Conservation (phyloP, 2,329 filamentous ascomycete species). For the Penicillium sp. region DNA sequence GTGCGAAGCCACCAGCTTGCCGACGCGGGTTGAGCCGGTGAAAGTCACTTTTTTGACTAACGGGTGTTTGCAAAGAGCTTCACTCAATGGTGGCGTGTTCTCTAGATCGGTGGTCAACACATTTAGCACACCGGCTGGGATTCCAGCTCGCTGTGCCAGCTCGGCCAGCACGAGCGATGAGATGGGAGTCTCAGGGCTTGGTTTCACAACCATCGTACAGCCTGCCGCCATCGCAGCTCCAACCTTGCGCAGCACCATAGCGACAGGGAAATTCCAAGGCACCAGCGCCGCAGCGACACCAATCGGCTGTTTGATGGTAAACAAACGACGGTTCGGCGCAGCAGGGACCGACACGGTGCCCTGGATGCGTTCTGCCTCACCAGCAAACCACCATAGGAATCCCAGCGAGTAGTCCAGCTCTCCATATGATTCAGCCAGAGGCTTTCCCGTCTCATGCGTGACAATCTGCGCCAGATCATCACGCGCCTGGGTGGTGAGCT, state of each 20-base stretch:
- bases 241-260: slow-evolving; percentile 67
- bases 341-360: slow-evolving; percentile 63
- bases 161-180: slow-evolving; percentile 54
- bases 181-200: slow-evolving; percentile 66
- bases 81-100: slow-evolving; percentile 33
- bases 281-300: slow-evolving; percentile 69
- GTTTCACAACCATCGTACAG: slow-evolving; percentile 72
- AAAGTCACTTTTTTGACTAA: slow-evolving; percentile 60
- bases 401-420: slow-evolving; percentile 55
- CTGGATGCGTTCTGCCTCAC: slow-evolving; percentile 61
- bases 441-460: slow-evolving; percentile 62
- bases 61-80: slow-evolving; percentile 57
- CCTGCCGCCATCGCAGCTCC: slow-evolving; percentile 69
- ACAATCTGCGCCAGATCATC: slow-evolving; percentile 65
- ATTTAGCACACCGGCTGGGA: slow-evolving; percentile 61
- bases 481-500: slow-evolving; percentile 64
- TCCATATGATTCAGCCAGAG: slow-evolving; percentile 53
- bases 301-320: slow-evolving; percentile 73
- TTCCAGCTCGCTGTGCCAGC: slow-evolving; percentile 56
- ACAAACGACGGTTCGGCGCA: slow-evolving; percentile 62
- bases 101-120: slow-evolving; percentile 55
- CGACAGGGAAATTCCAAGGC: slow-evolving; percentile 71
- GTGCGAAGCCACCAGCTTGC: slow-evolving; percentile 62
- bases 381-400: slow-evolving; percentile 36
- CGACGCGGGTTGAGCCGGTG: slow-evolving; percentile 61